Base-by-base conservation (phyloP, 106 monocot species). In the Posidonia australis region DNA sequence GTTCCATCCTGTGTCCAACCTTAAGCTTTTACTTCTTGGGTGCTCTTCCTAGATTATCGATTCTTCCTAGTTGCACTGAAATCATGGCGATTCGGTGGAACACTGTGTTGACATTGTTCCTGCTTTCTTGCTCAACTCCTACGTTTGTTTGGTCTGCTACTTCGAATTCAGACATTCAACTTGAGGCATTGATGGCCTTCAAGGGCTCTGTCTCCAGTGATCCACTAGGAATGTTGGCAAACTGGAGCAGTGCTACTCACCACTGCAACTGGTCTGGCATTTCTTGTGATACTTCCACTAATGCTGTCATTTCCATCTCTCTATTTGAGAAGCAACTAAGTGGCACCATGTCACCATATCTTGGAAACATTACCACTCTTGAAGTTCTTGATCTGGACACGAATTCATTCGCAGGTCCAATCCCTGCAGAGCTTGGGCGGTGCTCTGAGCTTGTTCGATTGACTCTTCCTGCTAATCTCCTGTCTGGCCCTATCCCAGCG, bases 221-320 rank as follows among this genome's bases (percentile, higher is more conserved):
- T 55, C 78, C 78, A 30, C 53, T 68, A 5, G 78, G 63, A 12
- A 44, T 49, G 0, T 29, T 78, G 56, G 14, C 31, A 4, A 52
- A 67, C 36, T 88, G 88, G 88, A 76, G 46, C 0, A 41, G 29
- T 46, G n/a, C 58, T 1, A 46, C 72, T 5, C 72, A 79, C 58
- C 81, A 77, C 51, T 93, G 93, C 75, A 77, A 77, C 58, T 93
- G 88, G 87, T 54, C 77, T 10, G 92, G 92, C 25, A 64, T 92
- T 51, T 26, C 78, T 16, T 92, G 87, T 31, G 88, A 88, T 59
- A 46, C 76, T 27, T 31, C 76, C 20, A 72, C 80, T 42, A 59
- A 60, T 25, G 12, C 62, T 3, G 74, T 92, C 18, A 43, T 82
- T 9, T 71, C 79, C 5, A 77, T 87, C 14, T 59, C 44, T 32